Evolutionary conservation across 2,329 filamentous ascomycete species (phyloP).

Genomic region (Colletotrichum lindemuthianum): DNA sequence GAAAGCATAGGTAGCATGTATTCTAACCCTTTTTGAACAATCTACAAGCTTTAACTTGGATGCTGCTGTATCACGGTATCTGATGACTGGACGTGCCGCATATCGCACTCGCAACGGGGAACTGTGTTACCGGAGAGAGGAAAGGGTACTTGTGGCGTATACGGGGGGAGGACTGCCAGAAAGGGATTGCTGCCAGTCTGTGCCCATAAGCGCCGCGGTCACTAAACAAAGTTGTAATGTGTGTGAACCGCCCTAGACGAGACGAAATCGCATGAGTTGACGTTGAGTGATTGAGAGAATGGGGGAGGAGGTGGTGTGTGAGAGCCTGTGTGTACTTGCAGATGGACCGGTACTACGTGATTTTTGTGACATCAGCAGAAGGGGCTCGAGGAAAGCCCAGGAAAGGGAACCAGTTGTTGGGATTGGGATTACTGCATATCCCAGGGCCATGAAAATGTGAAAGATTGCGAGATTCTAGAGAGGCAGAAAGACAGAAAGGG

Average conservation of each 20-base stretch:
- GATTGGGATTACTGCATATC: neutral
- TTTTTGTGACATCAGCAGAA: neutral
- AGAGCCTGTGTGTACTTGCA: neutral
- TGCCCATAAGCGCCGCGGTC: neutral
- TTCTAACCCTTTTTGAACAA: slow-evolving; percentile 13
- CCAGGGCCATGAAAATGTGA: neutral
- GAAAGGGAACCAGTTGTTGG: neutral
- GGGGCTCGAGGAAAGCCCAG: neutral
- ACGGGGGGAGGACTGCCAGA: too few relatives aligned
- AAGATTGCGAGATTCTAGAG: neutral
- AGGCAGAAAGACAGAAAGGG: too few relatives aligned
- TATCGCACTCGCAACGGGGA: too few relatives aligned
- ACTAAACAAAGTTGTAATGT: neutral
- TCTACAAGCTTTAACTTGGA: slow-evolving; percentile 17
- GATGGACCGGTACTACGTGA: neutral
- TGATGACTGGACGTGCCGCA: too few relatives aligned
- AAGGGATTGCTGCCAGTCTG: too few relatives aligned
- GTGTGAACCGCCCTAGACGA: neutral
- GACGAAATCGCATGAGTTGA: neutral
- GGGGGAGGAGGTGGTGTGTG: neutral
- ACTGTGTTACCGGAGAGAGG: too few relatives aligned
- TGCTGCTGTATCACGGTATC: neutral
- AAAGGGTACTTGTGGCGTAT: too few relatives aligned
- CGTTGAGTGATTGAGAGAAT: neutral
- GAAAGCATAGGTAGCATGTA: slow-evolving; percentile 13